Evolutionary conservation across 2,329 filamentous ascomycete genomes (phyloP), one percentile per base, ranked within the genome.

Genomic region (Colletotrichum sp.): DNA sequence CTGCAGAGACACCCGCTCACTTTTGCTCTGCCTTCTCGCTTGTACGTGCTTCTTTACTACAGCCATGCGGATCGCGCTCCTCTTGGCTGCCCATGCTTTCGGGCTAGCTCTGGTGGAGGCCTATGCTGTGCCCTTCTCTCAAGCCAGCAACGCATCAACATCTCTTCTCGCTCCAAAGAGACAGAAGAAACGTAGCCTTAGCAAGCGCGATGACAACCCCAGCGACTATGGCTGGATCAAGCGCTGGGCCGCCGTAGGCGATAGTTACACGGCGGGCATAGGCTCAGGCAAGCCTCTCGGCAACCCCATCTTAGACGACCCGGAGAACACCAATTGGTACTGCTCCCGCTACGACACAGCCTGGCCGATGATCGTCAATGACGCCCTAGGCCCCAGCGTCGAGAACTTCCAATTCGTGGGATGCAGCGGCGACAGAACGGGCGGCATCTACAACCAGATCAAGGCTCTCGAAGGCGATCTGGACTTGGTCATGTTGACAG

Each of bases 181-280:
- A 52, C 44, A 52, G n/a, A 52, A 52, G 44, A 52, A 52, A 52
- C 44, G n/a, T 12, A 52, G 44, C 30, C 3, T 65, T 21, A 2
- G 26, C 62, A 65, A 65, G 15, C 28, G 62, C 18, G 67, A 26
- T 16, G 52, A 63, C 30, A 15, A 52, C 13, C 68, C 55, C 8
- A 34, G 15, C n/a, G 39, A 57, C 28, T 77, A 78, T 28, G 57
- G 52, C 59, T 84, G 81, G 81, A 79, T 85, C 39, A 78, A 80
- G 65, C 78, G 79, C 8, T 84, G 81, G 79, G 84, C 83, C 3
- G 83, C 83, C 59, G 79, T 86, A 16, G 84, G 84, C 12, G 84
- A 86, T 76, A 85, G 84, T 71, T 85, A 79, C 71, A 85, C 83
- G 6, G 84, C 84, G 2, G 84, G 84, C 39, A 85, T 85, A 62